These are phyloP conservation scores for Colletotrichum plurivorum DNA, from an alignment of 2,329 filamentous ascomycete genomes.

Conservation along the genomic window DNA sequence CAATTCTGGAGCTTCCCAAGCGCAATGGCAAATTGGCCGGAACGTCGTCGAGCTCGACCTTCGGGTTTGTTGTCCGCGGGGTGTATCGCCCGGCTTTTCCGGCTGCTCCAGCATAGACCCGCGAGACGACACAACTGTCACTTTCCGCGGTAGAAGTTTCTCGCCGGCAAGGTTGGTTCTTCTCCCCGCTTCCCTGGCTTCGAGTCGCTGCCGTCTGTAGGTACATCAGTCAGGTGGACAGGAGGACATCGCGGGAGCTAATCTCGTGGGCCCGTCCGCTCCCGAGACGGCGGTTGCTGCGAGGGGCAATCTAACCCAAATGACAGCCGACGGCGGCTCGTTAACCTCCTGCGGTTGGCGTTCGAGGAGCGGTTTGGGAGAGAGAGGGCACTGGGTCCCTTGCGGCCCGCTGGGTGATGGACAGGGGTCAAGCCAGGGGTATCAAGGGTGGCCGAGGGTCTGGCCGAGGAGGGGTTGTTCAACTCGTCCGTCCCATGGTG, in stretches of 20 bases:
- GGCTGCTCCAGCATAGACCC: too few species aligned
- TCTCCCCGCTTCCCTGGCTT: too few species aligned
- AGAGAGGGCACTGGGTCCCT: conserved; percentile 1
- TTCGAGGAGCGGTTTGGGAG: conserved; percentile 25
- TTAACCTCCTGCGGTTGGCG: conserved; percentile 29
- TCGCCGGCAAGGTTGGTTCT: too few species aligned
- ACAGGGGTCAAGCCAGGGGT: background rate
- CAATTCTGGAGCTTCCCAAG: too few species aligned
- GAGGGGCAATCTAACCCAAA: background rate
- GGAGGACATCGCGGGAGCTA: background rate
- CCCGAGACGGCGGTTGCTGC: conserved; percentile 4
- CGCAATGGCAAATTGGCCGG: too few species aligned
- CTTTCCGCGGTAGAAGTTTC: too few species aligned
- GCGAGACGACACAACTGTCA: too few species aligned
- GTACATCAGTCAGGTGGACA: background rate
- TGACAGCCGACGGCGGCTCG: conserved; percentile 9
- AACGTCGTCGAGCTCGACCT: too few species aligned
- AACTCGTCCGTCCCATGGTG: background rate
- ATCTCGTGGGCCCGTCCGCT: background rate
- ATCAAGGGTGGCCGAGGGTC: background rate
- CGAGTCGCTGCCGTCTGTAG: too few species aligned
- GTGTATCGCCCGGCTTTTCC: too few species aligned
- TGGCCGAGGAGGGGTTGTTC: background rate
- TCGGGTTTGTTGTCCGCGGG: too few species aligned
- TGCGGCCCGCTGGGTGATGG: background rate